Conservation (phyloP, 495 filamentous ascomycete species). For the Aspergillus sclerotioniger region DNA sequence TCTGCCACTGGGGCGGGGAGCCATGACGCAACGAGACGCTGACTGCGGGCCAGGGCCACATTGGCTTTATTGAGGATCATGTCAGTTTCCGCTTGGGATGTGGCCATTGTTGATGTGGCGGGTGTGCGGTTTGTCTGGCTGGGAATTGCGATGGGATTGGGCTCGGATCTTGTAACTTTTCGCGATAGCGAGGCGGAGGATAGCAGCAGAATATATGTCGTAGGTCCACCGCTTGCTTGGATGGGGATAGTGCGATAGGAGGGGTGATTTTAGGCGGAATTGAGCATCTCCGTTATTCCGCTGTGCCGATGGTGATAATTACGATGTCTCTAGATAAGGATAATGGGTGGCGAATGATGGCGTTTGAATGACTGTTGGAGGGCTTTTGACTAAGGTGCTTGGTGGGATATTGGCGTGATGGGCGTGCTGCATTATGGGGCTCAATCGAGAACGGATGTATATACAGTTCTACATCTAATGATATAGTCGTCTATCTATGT, state of each 20-base stretch:
- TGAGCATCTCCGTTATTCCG: no score
- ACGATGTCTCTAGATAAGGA: no score
- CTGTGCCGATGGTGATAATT: no score
- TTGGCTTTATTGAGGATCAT: constrained; percentile 51
- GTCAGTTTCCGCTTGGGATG: constrained; percentile 42
- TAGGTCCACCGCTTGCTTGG: constrained; percentile 5
- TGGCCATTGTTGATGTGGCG: constrained; percentile 24
- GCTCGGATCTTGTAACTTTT: constrained; percentile 3
- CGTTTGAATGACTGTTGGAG: no score
- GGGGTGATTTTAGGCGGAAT: no score
- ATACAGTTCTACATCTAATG: no score
- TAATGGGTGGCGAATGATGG: no score
- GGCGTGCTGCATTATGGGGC: no score
- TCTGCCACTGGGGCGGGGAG: constrained; percentile 45
- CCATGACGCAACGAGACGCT: constrained; percentile 53
- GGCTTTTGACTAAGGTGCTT: no score
- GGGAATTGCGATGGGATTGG: neutral
- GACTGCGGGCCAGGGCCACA: constrained; percentile 48
- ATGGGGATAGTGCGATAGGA: neutral
- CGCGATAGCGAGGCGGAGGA: constrained; percentile 17
- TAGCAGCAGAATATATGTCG: constrained; percentile 7
- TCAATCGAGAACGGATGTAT: no score
- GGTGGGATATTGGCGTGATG: no score
- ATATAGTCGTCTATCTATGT: no score
- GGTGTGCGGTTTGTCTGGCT: neutral